phyloP scores from a whole-genome alignment of 495 filamentous ascomycete genomes.

The Talaromyces thailandensis region DNA sequence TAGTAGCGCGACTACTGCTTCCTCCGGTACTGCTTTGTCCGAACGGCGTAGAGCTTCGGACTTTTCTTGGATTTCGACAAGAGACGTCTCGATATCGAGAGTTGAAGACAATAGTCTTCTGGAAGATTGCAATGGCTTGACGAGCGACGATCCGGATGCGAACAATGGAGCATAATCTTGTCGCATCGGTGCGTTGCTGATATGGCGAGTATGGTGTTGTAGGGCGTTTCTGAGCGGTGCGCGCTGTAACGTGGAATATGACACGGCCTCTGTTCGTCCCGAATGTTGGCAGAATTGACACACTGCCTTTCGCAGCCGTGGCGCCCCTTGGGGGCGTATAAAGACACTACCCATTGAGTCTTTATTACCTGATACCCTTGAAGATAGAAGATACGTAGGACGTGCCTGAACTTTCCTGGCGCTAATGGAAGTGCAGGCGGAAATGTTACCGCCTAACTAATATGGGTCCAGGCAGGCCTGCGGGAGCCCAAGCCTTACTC shows the following conservation, averaged over 20 bases:
- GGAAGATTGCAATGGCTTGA: neutral
- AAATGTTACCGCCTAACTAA: constrained; percentile 4
- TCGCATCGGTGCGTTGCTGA: neutral
- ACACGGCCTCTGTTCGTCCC: neutral
- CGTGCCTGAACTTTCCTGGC: neutral
- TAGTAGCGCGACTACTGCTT: constrained; percentile 29
- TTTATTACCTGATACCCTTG: neutral
- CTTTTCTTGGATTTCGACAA: constrained; percentile 21
- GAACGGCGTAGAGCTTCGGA: constrained; percentile 20
- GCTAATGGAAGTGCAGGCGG: neutral
- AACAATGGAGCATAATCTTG: neutral
- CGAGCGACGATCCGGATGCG: neutral
- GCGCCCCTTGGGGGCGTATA: constrained; percentile 18
- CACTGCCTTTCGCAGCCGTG: constrained; percentile 16
- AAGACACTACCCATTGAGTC: constrained; percentile 26
- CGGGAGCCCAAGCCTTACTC: constrained; percentile 10
- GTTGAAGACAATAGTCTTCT: neutral
- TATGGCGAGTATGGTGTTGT: neutral
- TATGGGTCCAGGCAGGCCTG: constrained; percentile 1
- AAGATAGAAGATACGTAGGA: neutral
- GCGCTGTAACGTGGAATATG: neutral
- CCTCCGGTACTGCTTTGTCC: constrained; percentile 29
- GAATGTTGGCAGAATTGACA: constrained; percentile 34
- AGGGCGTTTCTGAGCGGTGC: neutral
- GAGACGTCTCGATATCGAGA: constrained; percentile 8